Evolutionary conservation across 1,139 yeast species (phyloP), one percentile per base, ranked within the genome.

Genomic region (Pichia sp.): DNA sequence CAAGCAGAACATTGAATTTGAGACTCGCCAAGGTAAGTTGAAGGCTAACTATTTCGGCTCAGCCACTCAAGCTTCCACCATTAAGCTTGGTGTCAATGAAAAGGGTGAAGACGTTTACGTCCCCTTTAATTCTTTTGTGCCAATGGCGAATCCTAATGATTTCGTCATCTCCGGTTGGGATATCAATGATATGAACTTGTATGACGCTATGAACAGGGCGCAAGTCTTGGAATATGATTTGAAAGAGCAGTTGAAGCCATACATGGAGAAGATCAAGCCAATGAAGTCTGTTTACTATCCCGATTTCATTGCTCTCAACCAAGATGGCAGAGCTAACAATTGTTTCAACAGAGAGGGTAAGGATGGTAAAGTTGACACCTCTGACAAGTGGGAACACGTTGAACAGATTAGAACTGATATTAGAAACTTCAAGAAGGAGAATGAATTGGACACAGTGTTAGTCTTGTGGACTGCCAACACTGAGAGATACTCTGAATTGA

Each of bases 391-490:
- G 96, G 74, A 67, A 18, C 96, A 88, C 57, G 94, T 88, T 45
- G 91, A 84, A 68, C 77, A 68, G 52, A 77, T 88, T 60, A 83
- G 96, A 65, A 66, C 70, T 45, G 96, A 88, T 60, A 87, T 88
- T 55, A 69, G 73, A 50, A 77, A 77, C 41, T 88, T 88, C 71
- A 88, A 87, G 66, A 60, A 61, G 35, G 64, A 69, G 48, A 84
- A 88, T 58, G 63, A 65, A 30, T 76, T 88, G 52, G 96, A 88
- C 62, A 82, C 80, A 60, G 94, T 88, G 41, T 76, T 88, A 58
- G 85, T 88, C 36, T 71, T 88, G 58, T 88, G 97, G 97, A 86
- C 96, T 39, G 97, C 97, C 45, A 88, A 88, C 66, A 88, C 97
- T 43, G 97, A 88, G 67, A 80, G 96, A 61, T 87, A 83, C 59